Percentiles rank a stretch among this genome's conserved stretches.
These are phyloP conservation scores for Fusarium humuli DNA, from an alignment of 2,329 filamentous ascomycete genomes.

Conservation along the genomic window DNA sequence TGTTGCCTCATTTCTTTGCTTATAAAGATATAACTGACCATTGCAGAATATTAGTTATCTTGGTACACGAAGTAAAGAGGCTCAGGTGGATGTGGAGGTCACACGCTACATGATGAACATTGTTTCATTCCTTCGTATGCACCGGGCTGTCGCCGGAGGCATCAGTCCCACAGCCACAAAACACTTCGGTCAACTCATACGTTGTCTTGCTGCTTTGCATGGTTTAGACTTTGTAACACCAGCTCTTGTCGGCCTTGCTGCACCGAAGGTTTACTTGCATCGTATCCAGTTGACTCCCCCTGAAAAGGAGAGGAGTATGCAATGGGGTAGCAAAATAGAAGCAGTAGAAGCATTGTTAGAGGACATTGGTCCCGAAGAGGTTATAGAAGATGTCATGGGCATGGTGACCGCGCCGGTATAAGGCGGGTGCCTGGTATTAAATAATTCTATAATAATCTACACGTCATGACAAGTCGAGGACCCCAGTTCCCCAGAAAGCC, in stretches of 20 bases:
- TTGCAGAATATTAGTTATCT: slow-evolving; percentile 69
- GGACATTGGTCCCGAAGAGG: slow-evolving; percentile 68
- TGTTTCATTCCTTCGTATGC: slow-evolving; percentile 85
- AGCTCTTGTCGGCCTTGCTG: slow-evolving; percentile 83
- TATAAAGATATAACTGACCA: slow-evolving; percentile 17
- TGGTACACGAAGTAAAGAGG: slow-evolving; percentile 66
- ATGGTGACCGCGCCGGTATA: slow-evolving; percentile 65
- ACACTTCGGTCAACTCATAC: slow-evolving; percentile 77
- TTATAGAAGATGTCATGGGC: slow-evolving; percentile 72
- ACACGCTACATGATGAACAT: slow-evolving; percentile 89
- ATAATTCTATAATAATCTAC: slow-evolving; percentile 47
- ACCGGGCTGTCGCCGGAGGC: slow-evolving; percentile 83
- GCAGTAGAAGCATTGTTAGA: slow-evolving; percentile 77
- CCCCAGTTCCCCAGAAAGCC: slow-evolving; percentile 37
- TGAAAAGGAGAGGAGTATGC: slow-evolving; percentile 84
- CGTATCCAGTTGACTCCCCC: slow-evolving; percentile 77
- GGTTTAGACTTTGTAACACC: slow-evolving; percentile 84
- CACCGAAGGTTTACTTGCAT: slow-evolving; percentile 88
- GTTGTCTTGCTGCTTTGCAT: slow-evolving; percentile 84
- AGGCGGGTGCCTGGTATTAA: slow-evolving; percentile 42
- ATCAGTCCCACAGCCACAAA: slow-evolving; percentile 82
- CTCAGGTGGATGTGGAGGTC: slow-evolving; percentile 80
- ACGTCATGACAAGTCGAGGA: slow-evolving; percentile 38
- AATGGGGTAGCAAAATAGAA: slow-evolving; percentile 86
- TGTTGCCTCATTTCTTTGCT: slow-evolving; percentile 14